Evolutionary conservation across 2,329 filamentous ascomycete species (phyloP).

Genomic region (Talaromyces sp.): DNA sequence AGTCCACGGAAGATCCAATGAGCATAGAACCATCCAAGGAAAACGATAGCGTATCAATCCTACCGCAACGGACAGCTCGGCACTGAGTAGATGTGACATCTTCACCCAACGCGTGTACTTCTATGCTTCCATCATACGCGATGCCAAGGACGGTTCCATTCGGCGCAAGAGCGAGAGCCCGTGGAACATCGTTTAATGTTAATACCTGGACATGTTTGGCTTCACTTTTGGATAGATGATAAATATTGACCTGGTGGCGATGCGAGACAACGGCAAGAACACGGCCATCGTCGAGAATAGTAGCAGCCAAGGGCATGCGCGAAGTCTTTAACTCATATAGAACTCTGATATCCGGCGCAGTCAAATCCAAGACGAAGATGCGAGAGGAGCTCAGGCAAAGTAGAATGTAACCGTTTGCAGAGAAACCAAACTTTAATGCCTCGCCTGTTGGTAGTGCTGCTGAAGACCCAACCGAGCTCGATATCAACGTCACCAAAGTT

Average conservation of each 20-base stretch:
- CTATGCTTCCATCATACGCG: conserved; percentile 82
- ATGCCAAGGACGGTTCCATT: conserved; percentile 77
- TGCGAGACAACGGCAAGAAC: conserved; percentile 74
- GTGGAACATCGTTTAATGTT: conserved; percentile 70
- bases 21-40: conserved; percentile 74
- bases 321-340: conserved; percentile 74
- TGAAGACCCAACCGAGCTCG: conserved; percentile 76
- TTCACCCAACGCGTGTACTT: conserved; percentile 69
- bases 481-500: conserved; percentile 73
- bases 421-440: conserved; percentile 78
- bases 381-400: conserved; percentile 81
- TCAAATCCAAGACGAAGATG: conserved; percentile 71
- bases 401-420: conserved; percentile 66
- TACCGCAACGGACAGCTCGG: conserved; percentile 71
- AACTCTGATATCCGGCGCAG: conserved; percentile 55
- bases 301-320: conserved; percentile 68
- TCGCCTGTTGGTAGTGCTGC: conserved; percentile 75
- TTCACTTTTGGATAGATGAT: conserved; percentile 60
- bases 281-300: conserved; percentile 72
- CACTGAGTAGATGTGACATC: conserved; percentile 61
- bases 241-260: conserved; percentile 81
- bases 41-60: conserved; percentile 68
- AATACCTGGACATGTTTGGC: conserved; percentile 69
- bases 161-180: conserved; percentile 73
- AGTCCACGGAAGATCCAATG: conserved; percentile 66